Base-by-base conservation (phyloP, 1,284 basidiomycete species). In the Ustilago trichophora region DNA sequence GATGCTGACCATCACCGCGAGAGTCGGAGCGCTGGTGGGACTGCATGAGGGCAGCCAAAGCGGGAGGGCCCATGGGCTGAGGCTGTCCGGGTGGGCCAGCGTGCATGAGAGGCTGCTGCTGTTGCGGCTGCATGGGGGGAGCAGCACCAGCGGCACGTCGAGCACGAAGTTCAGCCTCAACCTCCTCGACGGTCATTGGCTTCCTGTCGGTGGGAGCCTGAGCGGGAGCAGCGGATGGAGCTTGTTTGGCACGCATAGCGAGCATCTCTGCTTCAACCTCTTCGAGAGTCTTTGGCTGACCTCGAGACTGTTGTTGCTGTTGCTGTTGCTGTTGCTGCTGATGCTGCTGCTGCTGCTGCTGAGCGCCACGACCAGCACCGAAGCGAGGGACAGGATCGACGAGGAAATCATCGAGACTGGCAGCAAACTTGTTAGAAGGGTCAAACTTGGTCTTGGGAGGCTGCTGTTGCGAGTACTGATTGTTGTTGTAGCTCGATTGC, bases 121-220 rank as follows among this genome's bases (percentile, higher is more conserved):
- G 31, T 16, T 34, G 34, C 8, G 7, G 27, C n/a, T n/a, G n/a
- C 24, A 16, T 22, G 40, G n/a, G 26, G 40, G 46, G 42, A 0
- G 34, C 47, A 11, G 52, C 43, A 31, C 44, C 54, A 16, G 37
- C 32, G 1, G 31, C 48, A 36, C 68, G 62, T 25, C 53, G 53
- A 27, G 60, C 64, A 22, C 62, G 71, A 33, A 78, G 91, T 82
- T 98, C 92, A 4, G 91, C 90, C 81, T 98, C 95, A 63, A 98
- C 91, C 81, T 98, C 93, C 69, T 93, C 91, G 22, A 98, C 82
- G 0, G 92, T 95, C 53, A 90, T 88, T 26, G 87, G 86, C 31
- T 87, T 75, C 29, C 66, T 54, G 45, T 72, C 69, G 35, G 13
- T 31, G 29, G 54, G 38, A 37, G 33, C 46, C 24, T 33, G 35